A percentile compares a stretch with the other conserved stretches of the same genome.
phyloP scores from a whole-genome alignment of 345 rosid species.

The Lepidium didymum region DNA sequence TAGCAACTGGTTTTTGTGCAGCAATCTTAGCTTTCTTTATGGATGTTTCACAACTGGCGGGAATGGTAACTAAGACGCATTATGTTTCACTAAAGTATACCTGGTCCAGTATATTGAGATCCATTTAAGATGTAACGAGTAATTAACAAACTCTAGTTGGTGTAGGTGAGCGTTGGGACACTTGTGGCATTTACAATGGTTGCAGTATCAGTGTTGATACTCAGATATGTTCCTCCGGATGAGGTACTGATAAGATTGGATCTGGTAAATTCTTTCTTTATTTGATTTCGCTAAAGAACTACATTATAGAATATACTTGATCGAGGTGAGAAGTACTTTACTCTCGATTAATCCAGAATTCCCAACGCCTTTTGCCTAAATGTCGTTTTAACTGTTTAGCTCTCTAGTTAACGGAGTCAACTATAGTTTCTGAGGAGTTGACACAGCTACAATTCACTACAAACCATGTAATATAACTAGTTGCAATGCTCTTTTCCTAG shows the following conservation, averaged over 20 bases:
- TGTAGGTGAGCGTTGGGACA: constrained; percentile 98
- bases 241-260: constrained; percentile 34
- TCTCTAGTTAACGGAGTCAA: neutral
- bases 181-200: constrained; percentile 96
- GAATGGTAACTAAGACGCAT: constrained; percentile 51
- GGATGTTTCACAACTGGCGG: constrained; percentile 84
- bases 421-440: neutral
- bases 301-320: neutral
- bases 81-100: neutral
- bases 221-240: constrained; percentile 94
- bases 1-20: constrained; percentile 59
- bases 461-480: neutral
- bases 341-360: neutral
- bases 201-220: constrained; percentile 75
- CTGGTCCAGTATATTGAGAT: neutral
- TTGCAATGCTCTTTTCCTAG: neutral
- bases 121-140: neutral
- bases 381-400: neutral
- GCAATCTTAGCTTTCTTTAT: constrained; percentile 71
- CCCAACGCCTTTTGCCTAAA: neutral
- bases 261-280: neutral
- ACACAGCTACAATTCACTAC: neutral
- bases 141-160: neutral
- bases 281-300: neutral
- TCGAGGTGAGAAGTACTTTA: neutral